Conservation (phyloP, 495 filamentous ascomycete genomes). For the Trichoderma gamsii region DNA sequence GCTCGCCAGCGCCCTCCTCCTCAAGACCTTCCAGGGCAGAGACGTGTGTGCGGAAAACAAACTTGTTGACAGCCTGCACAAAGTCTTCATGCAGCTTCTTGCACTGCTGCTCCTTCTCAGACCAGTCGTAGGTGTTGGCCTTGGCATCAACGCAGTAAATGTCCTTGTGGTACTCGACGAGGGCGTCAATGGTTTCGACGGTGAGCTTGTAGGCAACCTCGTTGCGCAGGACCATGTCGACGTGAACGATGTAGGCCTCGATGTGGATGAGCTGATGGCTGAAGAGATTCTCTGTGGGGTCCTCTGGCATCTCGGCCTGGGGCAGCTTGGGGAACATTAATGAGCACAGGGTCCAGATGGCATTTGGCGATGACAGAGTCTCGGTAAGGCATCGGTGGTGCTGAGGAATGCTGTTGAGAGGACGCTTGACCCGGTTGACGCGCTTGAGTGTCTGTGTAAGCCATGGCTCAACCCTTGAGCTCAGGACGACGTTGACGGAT, state of each 20-base stretch:
- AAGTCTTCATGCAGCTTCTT: constrained; percentile 99
- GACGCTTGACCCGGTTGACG: constrained; percentile 95
- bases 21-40: constrained; percentile 91
- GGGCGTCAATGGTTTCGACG: constrained; percentile 88
- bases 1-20: constrained; percentile 92
- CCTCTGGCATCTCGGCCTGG: constrained; percentile 77
- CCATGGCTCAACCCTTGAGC: constrained; percentile 93
- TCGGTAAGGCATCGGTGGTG: constrained; percentile 96
- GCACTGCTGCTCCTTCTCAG: constrained; percentile 90
- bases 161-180: constrained; percentile 96
- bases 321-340: constrained; percentile 90
- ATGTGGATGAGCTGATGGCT: constrained; percentile 93
- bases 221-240: constrained; percentile 97
- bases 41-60: constrained; percentile 86
- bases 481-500: constrained; percentile 91
- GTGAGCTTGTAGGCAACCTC: constrained; percentile 98
- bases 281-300: constrained; percentile 84
- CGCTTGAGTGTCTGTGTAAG: constrained; percentile 94
- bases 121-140: constrained; percentile 89
- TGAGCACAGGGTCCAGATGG: constrained; percentile 93
- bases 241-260: constrained; percentile 97
- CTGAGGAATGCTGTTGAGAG: constrained; percentile 94
- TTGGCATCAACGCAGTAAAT: constrained; percentile 88
- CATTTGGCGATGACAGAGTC: constrained; percentile 82
- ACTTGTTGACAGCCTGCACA: constrained; percentile 94